These are phyloP conservation scores for Talaromyces rugulosus DNA, from an alignment of 2,329 filamentous ascomycete species.

Conservation along the genomic window DNA sequence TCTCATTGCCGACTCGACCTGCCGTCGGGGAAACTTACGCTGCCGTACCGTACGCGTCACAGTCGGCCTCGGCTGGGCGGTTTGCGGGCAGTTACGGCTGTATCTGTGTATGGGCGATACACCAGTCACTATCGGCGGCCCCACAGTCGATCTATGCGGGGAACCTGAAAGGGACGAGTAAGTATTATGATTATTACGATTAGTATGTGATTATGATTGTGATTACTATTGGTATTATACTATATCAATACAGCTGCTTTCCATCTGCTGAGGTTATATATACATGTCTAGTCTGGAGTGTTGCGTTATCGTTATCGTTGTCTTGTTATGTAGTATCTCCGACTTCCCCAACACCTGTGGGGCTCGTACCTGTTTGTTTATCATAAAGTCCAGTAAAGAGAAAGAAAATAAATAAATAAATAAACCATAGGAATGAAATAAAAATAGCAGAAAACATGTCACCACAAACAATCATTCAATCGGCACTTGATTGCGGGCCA, in stretches of 20 bases:
- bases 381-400: background rate
- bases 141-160: background rate
- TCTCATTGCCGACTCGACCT: background rate
- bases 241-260: no score
- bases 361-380: background rate
- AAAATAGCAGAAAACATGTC: background rate
- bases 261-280: background rate
- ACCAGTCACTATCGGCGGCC: background rate
- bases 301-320: background rate
- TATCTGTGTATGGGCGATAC: background rate
- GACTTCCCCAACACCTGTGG: background rate
- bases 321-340: background rate
- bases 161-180: background rate
- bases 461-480: background rate
- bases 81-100: background rate
- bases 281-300: background rate
- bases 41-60: constrained; percentile 20
- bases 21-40: constrained; percentile 17
- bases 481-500: background rate
- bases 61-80: background rate
- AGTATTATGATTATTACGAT: background rate
- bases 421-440: background rate
- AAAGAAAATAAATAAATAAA: background rate
- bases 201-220: background rate
- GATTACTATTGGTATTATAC: no score